phyloP scores from a whole-genome alignment of 2,329 filamentous ascomycete species.

The Trichophyton equinum region DNA sequence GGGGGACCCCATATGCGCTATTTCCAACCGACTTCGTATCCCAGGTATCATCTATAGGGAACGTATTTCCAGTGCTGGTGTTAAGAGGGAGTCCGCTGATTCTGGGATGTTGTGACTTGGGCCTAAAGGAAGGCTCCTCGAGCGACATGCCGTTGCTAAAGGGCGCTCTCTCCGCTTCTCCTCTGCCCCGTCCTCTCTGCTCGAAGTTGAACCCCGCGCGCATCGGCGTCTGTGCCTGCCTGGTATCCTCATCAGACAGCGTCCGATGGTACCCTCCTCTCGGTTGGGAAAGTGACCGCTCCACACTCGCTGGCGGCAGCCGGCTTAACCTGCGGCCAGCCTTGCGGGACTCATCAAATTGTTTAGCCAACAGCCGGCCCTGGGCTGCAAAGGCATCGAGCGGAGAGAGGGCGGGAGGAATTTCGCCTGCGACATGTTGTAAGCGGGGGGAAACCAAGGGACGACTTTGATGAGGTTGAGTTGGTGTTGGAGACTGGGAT shows the following conservation, averaged over 20 bases:
- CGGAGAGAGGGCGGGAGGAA: conserved; percentile 77
- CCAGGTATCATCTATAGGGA: conserved; percentile 10
- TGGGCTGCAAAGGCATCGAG: conserved; percentile 91
- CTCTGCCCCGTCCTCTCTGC: conserved; percentile 8
- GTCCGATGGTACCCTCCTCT: conserved; percentile 73
- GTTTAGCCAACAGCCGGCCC: conserved; percentile 72
- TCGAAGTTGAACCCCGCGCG: conserved; percentile 8
- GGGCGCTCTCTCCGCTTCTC: conserved; percentile 15
- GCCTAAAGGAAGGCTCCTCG: conserved; percentile 42
- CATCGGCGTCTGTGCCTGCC: conserved; percentile 25
- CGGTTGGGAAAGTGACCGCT: conserved; percentile 65
- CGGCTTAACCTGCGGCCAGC: conserved; percentile 71
- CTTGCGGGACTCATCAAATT: conserved; percentile 67
- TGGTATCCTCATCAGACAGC: conserved; percentile 47
- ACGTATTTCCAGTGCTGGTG: conserved; percentile 21
- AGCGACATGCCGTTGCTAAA: conserved; percentile 20
- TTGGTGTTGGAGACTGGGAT: neutral
- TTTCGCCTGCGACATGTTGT: conserved; percentile 58
- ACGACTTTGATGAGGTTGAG: neutral
- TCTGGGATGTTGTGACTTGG: conserved; percentile 61
- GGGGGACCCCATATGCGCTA: conserved; percentile 18
- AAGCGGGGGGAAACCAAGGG: conserved; percentile 53
- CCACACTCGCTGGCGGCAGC: conserved; percentile 67
- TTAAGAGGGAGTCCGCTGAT: conserved; percentile 52
- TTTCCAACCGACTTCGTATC: conserved; percentile 4